Evolutionary conservation across 2,329 filamentous ascomycete species (phyloP).

Genomic region (Aspergillus amoenus): DNA sequence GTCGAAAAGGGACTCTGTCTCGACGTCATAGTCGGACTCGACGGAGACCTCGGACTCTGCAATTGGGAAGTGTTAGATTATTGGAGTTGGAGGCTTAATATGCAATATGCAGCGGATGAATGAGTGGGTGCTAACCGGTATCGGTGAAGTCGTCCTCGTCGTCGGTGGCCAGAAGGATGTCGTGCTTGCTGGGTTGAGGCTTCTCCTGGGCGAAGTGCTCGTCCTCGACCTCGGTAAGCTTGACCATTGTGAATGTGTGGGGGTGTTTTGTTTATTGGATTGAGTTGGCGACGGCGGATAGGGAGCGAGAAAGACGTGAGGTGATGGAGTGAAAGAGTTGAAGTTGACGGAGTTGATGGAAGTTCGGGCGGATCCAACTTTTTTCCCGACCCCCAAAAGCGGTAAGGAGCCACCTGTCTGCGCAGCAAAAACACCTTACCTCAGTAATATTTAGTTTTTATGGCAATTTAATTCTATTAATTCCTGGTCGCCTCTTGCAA

Average conservation of each 20-base stretch:
- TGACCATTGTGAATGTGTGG: conserved; percentile 68
- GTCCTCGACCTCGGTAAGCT: conserved; percentile 94
- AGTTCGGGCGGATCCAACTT: conserved; percentile 33
- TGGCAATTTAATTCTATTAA: no score
- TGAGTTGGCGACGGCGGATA: conserved; percentile 8
- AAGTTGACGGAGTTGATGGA: conserved; percentile 20
- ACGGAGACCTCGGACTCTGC: conserved; percentile 81
- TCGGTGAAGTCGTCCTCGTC: conserved; percentile 88
- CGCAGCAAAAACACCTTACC: no score
- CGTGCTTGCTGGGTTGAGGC: conserved; percentile 60
- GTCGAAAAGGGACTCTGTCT: conserved; percentile 64
- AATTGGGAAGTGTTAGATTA: conserved; percentile 14
- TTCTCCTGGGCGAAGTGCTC: conserved; percentile 82
- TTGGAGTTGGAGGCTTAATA: background rate
- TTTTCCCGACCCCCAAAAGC: conserved; percentile 34
- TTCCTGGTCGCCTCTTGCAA: no score
- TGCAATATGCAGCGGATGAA: background rate
- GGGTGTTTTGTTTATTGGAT: conserved; percentile 9
- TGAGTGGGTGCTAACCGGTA: conserved; percentile 63
- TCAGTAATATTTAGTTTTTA: no score
- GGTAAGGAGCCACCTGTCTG: background rate
- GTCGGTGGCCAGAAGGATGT: conserved; percentile 50
- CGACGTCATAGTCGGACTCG: conserved; percentile 64
- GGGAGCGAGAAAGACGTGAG: background rate
- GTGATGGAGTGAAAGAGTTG: conserved; percentile 12